Conservation (phyloP, 805 yeast species). For the Saturnispora quitensis region DNA sequence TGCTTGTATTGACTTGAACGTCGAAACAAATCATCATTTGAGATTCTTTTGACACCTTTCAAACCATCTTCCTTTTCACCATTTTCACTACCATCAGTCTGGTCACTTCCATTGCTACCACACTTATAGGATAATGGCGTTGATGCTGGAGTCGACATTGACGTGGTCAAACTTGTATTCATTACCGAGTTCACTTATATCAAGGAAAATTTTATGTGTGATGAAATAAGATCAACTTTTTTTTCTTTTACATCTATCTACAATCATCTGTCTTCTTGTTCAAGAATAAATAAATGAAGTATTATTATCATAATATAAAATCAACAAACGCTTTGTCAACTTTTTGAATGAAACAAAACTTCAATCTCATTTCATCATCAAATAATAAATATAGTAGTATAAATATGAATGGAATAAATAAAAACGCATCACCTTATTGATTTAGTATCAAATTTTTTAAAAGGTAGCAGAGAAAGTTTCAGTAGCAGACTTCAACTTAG, state of each 20-base stretch:
- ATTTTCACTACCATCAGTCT: background rate
- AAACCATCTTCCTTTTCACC: background rate
- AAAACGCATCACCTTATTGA: background rate
- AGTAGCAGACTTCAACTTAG: conserved; percentile 80
- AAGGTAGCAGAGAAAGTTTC: conserved; percentile 90
- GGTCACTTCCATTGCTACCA: background rate
- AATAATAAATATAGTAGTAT: conserved; percentile 14
- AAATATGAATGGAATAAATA: conserved; percentile 15
- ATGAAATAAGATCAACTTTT: background rate
- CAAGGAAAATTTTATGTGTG: background rate
- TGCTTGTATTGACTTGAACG: conserved; percentile 72
- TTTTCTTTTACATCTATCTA: background rate
- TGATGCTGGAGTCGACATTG: background rate
- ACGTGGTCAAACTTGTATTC: background rate
- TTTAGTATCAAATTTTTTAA: conserved; percentile 20
- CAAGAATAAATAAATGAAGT: background rate
- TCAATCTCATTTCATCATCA: conserved; percentile 16
- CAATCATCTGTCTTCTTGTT: background rate
- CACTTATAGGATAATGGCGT: background rate
- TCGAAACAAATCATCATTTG: conserved; percentile 83
- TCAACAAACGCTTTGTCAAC: background rate
- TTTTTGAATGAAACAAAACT: conserved; percentile 4
- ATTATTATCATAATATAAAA: background rate
- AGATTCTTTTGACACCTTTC: conserved; percentile 20
- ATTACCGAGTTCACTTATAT: background rate